These are phyloP conservation scores for Blastocystis sp. DNA, from an alignment of 352 stramenopile genomes.

Conservation along the genomic window DNA sequence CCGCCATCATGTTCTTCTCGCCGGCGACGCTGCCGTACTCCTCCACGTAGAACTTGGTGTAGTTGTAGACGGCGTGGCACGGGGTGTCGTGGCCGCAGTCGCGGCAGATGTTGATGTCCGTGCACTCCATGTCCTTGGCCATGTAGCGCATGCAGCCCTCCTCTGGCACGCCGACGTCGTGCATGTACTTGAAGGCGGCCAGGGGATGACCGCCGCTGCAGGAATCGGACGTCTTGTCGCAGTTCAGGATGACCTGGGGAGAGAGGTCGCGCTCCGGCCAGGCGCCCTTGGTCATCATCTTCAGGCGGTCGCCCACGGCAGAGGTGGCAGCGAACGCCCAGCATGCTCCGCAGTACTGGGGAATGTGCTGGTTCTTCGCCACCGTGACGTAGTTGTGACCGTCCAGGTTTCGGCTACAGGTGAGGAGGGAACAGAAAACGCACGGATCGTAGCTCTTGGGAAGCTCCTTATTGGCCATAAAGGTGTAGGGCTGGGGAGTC, in stretches of 20 bases:
- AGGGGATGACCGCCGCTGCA: conserved; percentile 88
- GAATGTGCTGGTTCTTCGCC: conserved; percentile 97
- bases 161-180: conserved; percentile 86
- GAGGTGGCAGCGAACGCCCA: conserved; percentile 78
- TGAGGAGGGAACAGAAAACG: not conserved
- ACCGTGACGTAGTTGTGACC: conserved; percentile 90
- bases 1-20: conserved; percentile 87
- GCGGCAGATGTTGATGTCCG: conserved; percentile 83
- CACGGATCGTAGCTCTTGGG: conserved; percentile 64
- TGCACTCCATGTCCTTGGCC: conserved; percentile 83
- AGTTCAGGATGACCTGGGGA: conserved; percentile 82
- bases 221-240: conserved; percentile 77
- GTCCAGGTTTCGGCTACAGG: conserved; percentile 79
- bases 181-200: conserved; percentile 86
- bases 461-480: conserved; percentile 16
- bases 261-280: conserved; percentile 78
- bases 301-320: conserved; percentile 71
- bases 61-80: conserved; percentile 82
- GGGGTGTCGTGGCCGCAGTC: conserved; percentile 78
- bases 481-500: conserved; percentile 17
- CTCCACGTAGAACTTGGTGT: conserved; percentile 89
- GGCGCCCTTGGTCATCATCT: conserved; percentile 70
- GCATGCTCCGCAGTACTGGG: conserved; percentile 84
- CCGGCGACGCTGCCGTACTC: conserved; percentile 87
- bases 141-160: conserved; percentile 89